Percentiles rank a stretch among this genome's conserved stretches.
phyloP scores from a whole-genome alignment of 2,329 filamentous ascomycete genomes.

The Lachnum nothofagi region DNA sequence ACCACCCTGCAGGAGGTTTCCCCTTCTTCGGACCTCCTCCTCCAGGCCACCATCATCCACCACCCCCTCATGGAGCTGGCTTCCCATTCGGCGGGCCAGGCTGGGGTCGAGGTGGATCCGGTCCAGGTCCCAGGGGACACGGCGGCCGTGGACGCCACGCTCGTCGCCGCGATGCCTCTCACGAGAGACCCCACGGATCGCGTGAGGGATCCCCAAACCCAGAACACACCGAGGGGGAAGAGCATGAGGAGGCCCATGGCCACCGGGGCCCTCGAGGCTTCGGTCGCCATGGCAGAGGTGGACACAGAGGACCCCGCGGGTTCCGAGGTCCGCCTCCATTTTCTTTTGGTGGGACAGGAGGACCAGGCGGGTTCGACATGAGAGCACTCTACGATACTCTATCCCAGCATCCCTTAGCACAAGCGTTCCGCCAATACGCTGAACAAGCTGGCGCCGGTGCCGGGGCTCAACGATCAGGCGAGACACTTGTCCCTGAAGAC shows the following conservation, averaged over 20 bases:
- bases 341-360: too few relatives aligned
- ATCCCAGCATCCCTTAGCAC: constrained; percentile 26
- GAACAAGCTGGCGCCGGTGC: constrained; percentile 21
- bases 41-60: constrained; percentile 8
- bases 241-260: constrained; percentile 9
- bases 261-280: constrained; percentile 1
- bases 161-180: constrained; percentile 13
- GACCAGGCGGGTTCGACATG: constrained; percentile 27
- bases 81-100: constrained; percentile 17
- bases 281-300: constrained; percentile 9
- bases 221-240: constrained; percentile 7
- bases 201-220: constrained; percentile 8
- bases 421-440: constrained; percentile 26
- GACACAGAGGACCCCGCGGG: constrained; percentile 9
- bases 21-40: constrained; percentile 9
- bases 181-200: constrained; percentile 7
- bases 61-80: constrained; percentile 17
- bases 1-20: constrained; percentile 21
- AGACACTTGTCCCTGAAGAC: constrained; percentile 24
- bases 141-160: constrained; percentile 22
- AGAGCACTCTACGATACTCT: constrained; percentile 25
- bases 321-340: constrained; percentile 19
- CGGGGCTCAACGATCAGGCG: constrained; percentile 20
- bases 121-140: constrained; percentile 18
- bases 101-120: constrained; percentile 20